These are phyloP conservation scores for Monascus ruber DNA, from an alignment of 2,329 filamentous ascomycete species.

Conservation along the genomic window DNA sequence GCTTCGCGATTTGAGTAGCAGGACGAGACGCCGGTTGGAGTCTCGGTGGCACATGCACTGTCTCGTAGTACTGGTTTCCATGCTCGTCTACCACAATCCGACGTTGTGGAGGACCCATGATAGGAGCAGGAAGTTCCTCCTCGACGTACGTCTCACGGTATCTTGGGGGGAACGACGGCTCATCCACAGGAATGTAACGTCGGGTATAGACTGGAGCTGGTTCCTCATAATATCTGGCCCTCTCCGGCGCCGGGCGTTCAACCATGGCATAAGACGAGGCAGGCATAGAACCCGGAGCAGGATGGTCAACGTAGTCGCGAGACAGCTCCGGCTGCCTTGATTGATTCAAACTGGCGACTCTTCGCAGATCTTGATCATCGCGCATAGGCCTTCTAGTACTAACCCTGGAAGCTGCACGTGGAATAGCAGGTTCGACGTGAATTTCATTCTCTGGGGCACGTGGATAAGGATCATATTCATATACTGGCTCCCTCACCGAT, in stretches of 20 bases:
- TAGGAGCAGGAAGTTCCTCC: conserved; percentile 32
- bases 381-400: conserved; percentile 24
- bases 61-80: conserved; percentile 66
- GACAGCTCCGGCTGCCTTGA: conserved; percentile 30
- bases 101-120: conserved; percentile 45
- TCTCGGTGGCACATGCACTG: conserved; percentile 29
- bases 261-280: conserved; percentile 30
- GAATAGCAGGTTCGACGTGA: conserved; percentile 20
- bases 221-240: conserved; percentile 30
- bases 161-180: conserved; percentile 23
- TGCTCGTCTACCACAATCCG: conserved; percentile 72
- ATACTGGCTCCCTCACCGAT: conserved; percentile 16
- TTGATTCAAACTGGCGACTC: conserved; percentile 37
- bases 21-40: conserved; percentile 22
- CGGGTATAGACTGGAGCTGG: conserved; percentile 18
- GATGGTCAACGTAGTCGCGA: conserved; percentile 33
- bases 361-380: conserved; percentile 35
- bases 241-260: conserved; percentile 26
- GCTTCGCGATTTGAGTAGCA: conserved; percentile 18
- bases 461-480: conserved; percentile 24
- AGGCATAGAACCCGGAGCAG: conserved; percentile 26
- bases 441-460: conserved; percentile 13
- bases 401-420: conserved; percentile 30
- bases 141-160: conserved; percentile 33
- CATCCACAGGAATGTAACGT: conserved; percentile 25